Conservation (phyloP, 805 yeast genomes). For the Torulaspora maleeae region DNA sequence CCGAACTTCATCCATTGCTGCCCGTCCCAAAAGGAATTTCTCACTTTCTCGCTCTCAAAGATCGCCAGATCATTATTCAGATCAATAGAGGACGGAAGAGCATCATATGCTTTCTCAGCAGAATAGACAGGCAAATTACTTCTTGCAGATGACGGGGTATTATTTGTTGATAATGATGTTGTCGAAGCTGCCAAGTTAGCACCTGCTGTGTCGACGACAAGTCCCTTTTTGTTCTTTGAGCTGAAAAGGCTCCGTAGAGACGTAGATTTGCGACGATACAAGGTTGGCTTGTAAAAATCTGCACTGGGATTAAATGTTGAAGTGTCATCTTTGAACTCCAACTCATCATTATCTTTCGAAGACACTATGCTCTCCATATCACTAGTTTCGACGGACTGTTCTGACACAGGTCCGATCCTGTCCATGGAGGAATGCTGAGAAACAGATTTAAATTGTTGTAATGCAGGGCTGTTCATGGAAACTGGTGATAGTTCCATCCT, state of each 20-base stretch:
- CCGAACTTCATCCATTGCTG: conserved; percentile 24
- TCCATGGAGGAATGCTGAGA: conserved; percentile 19
- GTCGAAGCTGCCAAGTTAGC: conserved; percentile 3
- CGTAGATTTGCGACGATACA: conserved; percentile 22
- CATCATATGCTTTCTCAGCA: background rate
- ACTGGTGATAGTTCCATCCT: conserved; percentile 21
- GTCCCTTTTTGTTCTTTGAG: conserved; percentile 18
- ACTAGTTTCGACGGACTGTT: conserved; percentile 9
- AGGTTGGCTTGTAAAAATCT: conserved; percentile 20
- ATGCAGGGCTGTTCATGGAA: conserved; percentile 5
- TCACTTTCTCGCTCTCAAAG: conserved; percentile 17
- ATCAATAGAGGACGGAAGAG: conserved; percentile 14
- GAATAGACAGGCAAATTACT: background rate
- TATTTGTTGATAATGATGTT: background rate
- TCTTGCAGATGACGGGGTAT: conserved; percentile 4
- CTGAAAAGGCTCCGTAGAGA: conserved; percentile 30
- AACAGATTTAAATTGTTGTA: conserved; percentile 15
- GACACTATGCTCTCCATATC: conserved; percentile 10
- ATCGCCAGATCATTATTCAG: conserved; percentile 8
- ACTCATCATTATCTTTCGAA: background rate
- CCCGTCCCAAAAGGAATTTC: conserved; percentile 26
- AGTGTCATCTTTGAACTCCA: background rate
- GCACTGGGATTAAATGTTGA: conserved; percentile 20
- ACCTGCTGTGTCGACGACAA: conserved; percentile 12
- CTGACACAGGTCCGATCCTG: conserved; percentile 9